Conservation (phyloP, 2,329 filamentous ascomycete genomes). For the Colletotrichum paranaense region DNA sequence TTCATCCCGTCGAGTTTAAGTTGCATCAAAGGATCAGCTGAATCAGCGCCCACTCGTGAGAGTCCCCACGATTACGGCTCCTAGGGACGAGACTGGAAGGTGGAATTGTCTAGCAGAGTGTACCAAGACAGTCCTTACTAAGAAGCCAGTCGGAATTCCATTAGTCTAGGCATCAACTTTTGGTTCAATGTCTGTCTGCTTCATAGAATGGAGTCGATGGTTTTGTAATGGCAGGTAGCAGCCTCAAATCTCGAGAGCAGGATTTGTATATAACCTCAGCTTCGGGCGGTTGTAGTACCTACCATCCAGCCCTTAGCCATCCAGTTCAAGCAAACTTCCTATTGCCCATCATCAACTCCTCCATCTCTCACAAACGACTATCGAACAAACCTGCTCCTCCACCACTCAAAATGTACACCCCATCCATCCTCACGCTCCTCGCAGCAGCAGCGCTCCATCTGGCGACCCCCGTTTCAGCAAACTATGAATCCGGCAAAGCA, state of each 20-base stretch:
- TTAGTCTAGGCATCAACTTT: neutral
- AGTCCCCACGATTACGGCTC: neutral
- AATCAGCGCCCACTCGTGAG: neutral
- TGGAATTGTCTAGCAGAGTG: neutral
- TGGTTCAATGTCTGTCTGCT: neutral
- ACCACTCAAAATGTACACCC: neutral
- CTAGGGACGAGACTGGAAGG: neutral
- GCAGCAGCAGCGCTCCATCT: conserved; percentile 1
- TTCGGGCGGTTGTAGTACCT: neutral
- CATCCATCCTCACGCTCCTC: neutral
- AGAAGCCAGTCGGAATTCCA: neutral
- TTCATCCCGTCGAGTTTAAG: neutral
- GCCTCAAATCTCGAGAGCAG: too few species aligned
- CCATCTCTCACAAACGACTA: neutral
- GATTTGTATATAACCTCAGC: neutral
- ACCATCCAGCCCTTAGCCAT: neutral
- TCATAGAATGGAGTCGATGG: neutral
- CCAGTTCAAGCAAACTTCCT: neutral
- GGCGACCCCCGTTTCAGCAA: neutral
- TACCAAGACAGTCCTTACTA: neutral
- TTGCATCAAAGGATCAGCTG: neutral
- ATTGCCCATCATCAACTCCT: too few species aligned
- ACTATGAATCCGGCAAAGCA: conserved; percentile 12
- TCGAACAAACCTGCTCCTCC: too few species aligned
- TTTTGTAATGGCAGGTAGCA: neutral